These are phyloP conservation scores for Hibiscus syriacus DNA, from an alignment of 345 rosid species.

Conservation along the genomic window DNA sequence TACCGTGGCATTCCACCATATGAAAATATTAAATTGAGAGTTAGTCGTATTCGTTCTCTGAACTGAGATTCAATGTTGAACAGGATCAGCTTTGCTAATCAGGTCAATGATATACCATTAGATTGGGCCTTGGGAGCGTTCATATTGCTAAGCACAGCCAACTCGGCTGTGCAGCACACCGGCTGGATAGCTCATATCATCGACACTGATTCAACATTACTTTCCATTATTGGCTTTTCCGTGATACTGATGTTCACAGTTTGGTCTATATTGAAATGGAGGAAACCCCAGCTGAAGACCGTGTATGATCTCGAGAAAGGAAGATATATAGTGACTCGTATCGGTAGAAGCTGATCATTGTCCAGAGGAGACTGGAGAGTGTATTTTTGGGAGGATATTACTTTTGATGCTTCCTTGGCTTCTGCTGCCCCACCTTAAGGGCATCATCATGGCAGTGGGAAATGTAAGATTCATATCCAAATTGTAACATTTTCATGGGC, in stretches of 20 bases:
- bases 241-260: constrained; percentile 38
- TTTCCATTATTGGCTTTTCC: constrained; percentile 38
- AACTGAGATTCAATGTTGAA: constrained; percentile 9
- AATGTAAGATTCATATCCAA: not conserved
- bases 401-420: not conserved
- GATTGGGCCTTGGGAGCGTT: constrained; percentile 97
- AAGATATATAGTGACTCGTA: constrained; percentile 62
- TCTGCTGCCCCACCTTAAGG: too few species aligned
- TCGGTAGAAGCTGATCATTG: constrained; percentile 35
- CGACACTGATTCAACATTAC: constrained; percentile 34
- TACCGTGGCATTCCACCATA: not conserved
- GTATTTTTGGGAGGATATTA: not conserved
- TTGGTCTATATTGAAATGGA: constrained; percentile 61
- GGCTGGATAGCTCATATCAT: constrained; percentile 42
- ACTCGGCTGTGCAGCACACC: constrained; percentile 19
- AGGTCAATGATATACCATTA: constrained; percentile 64
- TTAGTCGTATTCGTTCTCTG: not conserved
- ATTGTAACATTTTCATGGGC: constrained; percentile 13
- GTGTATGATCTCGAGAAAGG: constrained; percentile 89
- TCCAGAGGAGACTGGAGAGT: not conserved
- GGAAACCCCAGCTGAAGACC: constrained; percentile 74
- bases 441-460: not conserved
- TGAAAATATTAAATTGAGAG: not conserved
- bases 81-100: constrained; percentile 58
- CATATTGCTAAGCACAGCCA: constrained; percentile 48